A percentile compares a stretch with the other conserved stretches of the same genome.
These are phyloP conservation scores for Orychophragmus violaceus DNA, from an alignment of 345 rosid genomes.

Conservation along the genomic window DNA sequence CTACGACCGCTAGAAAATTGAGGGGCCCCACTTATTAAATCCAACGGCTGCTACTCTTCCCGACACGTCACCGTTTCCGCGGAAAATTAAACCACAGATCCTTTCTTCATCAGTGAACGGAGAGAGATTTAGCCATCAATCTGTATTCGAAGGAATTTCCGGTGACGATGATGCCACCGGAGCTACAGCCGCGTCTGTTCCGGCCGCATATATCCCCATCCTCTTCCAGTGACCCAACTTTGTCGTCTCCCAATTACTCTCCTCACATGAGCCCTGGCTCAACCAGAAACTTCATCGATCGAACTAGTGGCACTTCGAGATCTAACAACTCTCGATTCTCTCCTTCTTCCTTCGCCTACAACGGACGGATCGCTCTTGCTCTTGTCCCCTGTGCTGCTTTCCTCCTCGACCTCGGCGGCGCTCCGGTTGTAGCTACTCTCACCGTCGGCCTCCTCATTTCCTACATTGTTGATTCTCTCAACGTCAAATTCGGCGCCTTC, in stretches of 20 bases:
- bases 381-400: constrained; percentile 81
- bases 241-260: constrained; percentile 41
- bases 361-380: constrained; percentile 68
- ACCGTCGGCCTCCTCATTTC: constrained; percentile 83
- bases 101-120: constrained; percentile 20
- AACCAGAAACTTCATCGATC: constrained; percentile 30
- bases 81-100: constrained; percentile 26
- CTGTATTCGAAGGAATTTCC: constrained; percentile 17
- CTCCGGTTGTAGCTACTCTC: constrained; percentile 67
- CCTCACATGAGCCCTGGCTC: constrained; percentile 39
- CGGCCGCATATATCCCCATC: constrained; percentile 61
- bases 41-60: constrained; percentile 25
- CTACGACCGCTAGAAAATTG: neutral
- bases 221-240: constrained; percentile 41
- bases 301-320: constrained; percentile 33
- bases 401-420: constrained; percentile 95
- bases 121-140: neutral
- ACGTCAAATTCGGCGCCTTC: constrained; percentile 74
- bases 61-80: constrained; percentile 27
- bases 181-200: constrained; percentile 79
- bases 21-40: constrained; percentile 3
- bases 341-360: constrained; percentile 76
- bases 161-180: constrained; percentile 87
- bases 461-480: constrained; percentile 88
- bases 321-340: constrained; percentile 63